These are phyloP conservation scores for Beauveria scarabaeidicola DNA, from an alignment of 2,329 filamentous ascomycete genomes.

Conservation along the genomic window DNA sequence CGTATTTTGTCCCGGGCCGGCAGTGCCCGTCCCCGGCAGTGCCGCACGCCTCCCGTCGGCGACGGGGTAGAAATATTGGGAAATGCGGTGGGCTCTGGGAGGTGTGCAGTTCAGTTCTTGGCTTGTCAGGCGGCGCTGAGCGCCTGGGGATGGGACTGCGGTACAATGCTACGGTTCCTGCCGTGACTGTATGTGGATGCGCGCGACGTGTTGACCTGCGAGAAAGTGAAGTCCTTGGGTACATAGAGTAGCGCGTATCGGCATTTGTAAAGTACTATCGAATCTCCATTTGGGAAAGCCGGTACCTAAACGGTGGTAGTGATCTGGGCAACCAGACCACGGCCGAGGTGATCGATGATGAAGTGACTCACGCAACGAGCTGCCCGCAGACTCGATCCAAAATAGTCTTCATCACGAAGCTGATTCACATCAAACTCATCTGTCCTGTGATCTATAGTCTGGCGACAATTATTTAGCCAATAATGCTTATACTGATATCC, in stretches of 20 bases:
- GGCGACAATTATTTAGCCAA: background rate
- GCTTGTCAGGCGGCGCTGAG: background rate
- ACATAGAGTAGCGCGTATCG: too few relatives aligned
- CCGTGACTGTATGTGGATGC: constrained; percentile 6
- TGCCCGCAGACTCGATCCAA: background rate
- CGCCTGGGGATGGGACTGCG: background rate
- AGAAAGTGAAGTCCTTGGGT: background rate
- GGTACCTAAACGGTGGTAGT: background rate
- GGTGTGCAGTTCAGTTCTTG: background rate
- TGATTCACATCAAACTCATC: too few relatives aligned
- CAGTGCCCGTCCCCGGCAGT: background rate
- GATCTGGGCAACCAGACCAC: background rate
- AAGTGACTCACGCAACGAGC: background rate
- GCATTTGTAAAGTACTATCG: too few relatives aligned
- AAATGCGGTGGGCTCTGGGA: background rate
- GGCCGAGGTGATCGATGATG: background rate
- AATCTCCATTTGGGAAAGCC: too few relatives aligned
- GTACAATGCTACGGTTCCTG: constrained; percentile 3
- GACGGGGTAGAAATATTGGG: background rate
- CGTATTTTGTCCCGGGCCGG: background rate
- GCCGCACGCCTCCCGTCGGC: constrained; percentile 1
- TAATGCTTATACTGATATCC: background rate
- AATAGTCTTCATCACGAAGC: background rate
- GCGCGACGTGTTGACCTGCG: constrained; percentile 6
- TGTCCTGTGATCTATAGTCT: background rate